Base-by-base conservation (phyloP, 495 filamentous ascomycete genomes). In the Aspergillus hancockii region DNA sequence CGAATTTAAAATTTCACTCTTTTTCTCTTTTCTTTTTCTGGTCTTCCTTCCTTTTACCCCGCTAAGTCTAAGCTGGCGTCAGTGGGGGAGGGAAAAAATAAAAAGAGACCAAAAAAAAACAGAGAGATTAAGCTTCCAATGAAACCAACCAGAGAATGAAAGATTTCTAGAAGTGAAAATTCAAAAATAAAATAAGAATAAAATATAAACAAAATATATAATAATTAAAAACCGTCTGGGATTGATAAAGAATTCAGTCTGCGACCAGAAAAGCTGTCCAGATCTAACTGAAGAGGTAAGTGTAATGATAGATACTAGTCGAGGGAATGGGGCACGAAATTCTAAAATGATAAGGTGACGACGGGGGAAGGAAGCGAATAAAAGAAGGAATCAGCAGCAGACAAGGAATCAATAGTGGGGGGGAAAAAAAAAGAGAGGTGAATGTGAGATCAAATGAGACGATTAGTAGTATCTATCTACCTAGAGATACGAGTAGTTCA, bases 391-490 rank as follows among this genome's bases (percentile, higher is more conserved):
- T 45, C 41, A 45, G 41, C 9, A 19, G 41, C 2, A n/a, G n/a
- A n/a, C n/a, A 5, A 21, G 41, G 14, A 45, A 45, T 45, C 8
- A 51, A 57, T 57, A 40, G 59, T 61, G 59, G 59, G 59, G 59
- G 59, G 59, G 54, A 61, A 57, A 52, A 32, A 18, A 8, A 57
- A 45, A 32, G 4, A 8, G 18, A 19, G 41, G 19, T 16, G 16
- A 50, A 38, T 28, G 25, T 7, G 46, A 58, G 41, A 45, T 45
- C 41, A 45, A 16, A 45, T 45, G 41, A 45, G 41, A 45, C n/a
- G 25, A 28, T 28, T 28, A 28, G 25, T 28, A 28, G 25, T 28
- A 28, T 7, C 3, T 7, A 28, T 3, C 25, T 28, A 28, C 25
- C 25, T 28, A 28, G 25, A 28, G 25, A 28, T 28, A 28, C 3